Evolutionary conservation across 2,329 filamentous ascomycete species (phyloP), one percentile per base, ranked within the genome.

Genomic region (Didymella pomorum): DNA sequence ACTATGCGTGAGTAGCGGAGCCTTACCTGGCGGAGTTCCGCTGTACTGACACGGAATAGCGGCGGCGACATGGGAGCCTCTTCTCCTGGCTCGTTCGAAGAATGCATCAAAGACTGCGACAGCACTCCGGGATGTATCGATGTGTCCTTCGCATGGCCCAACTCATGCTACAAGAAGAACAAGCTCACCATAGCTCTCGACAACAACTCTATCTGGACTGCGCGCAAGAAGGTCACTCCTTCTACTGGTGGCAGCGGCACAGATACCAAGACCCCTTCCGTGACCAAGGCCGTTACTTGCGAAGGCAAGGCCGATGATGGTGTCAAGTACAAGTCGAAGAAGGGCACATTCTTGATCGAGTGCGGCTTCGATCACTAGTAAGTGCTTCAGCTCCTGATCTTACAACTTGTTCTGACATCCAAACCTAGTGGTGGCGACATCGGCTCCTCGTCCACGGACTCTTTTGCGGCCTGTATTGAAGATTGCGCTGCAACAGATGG

Each of bases 101-200:
- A 57, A 37, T 52, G 54, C 47, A 57, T 57, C 54, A 57, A 26
- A 21, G 54, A 57, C 9, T 57, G 54, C 31, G 54, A 57, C 23
- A 52, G 28, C 42, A 28, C 21, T 7, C 33, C 41, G 3, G 54
- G 43, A 16, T 57, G 48, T 45, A 43, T 57, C 25, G 48, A 57
- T 25, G 48, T 57, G 12, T 57, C 54, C n/a, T 57, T 57, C 23
- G 54, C 51, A 8, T 57, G 54, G 48, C 54, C 54, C 1, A 52
- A 57, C 16, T 37, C 47, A 28, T 57, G 54, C 48, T 57, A 57
- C 48, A 57, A 52, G 48, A 57, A 57, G 28, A 57, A 57, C 43
- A 57, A 57, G 28, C 54, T 57, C 26, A 57, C 44, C 4, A 35
- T 49, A n/a, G 35, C 26, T 23, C 35, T 57, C 18, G 48, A 57